Conservation (phyloP, 805 yeast species). For the Yamadazyma scolyti region DNA sequence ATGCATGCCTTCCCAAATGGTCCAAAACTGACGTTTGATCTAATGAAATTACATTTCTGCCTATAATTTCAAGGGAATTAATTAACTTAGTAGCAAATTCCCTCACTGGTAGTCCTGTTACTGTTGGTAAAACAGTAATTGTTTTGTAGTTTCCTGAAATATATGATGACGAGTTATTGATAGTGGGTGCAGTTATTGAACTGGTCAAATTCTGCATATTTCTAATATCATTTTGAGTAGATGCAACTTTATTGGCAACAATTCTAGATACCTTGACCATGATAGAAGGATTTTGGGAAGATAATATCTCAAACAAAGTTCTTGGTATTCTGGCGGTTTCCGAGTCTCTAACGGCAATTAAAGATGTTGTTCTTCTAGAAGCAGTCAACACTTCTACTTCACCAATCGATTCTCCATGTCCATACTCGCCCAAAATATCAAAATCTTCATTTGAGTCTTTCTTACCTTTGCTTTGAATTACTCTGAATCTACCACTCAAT, state of each 20-base stretch:
- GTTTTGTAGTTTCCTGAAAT: constrained; percentile 63
- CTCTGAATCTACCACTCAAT: constrained; percentile 81
- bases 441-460: constrained; percentile 17
- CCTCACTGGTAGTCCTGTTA: constrained; percentile 76
- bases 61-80: constrained; percentile 67
- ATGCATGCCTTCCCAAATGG: constrained; percentile 88
- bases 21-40: constrained; percentile 77
- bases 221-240: constrained; percentile 12
- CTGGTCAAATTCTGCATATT: constrained; percentile 6
- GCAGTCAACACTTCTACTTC: constrained; percentile 92
- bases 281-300: constrained; percentile 80
- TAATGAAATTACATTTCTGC: constrained; percentile 70
- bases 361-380: constrained; percentile 60
- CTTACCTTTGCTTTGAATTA: constrained; percentile 37
- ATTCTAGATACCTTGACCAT: constrained; percentile 86
- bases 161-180: constrained; percentile 16
- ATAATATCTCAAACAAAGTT: constrained; percentile 78
- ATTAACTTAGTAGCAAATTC: constrained; percentile 78
- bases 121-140: constrained; percentile 77
- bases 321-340: constrained; percentile 93
- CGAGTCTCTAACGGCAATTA: constrained; percentile 87
- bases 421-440: constrained; percentile 66
- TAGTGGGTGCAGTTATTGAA: constrained; percentile 9
- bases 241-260: constrained; percentile 59
- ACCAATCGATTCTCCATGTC: constrained; percentile 93